phyloP scores from a whole-genome alignment of 306 rosid species.

The Biancaea sappan region DNA sequence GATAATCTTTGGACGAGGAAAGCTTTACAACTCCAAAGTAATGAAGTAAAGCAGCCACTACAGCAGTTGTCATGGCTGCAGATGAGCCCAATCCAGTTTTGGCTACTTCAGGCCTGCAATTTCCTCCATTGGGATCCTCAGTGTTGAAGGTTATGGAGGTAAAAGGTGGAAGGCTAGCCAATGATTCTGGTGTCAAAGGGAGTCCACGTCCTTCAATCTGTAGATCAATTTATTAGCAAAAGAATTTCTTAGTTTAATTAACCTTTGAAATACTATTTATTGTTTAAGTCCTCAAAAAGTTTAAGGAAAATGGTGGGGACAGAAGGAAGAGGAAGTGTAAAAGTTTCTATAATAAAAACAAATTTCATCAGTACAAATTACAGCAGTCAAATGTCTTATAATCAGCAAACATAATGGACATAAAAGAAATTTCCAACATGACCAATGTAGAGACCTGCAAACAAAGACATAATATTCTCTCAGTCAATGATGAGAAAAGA shows the following conservation, averaged over 20 bases:
- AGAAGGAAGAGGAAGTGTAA: background rate
- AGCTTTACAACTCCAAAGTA: constrained; percentile 80
- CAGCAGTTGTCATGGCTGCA: constrained; percentile 98
- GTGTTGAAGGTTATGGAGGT: constrained; percentile 78
- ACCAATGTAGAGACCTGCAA: background rate
- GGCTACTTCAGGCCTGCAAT: constrained; percentile 93
- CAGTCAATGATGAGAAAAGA: background rate
- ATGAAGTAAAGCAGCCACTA: constrained; percentile 91
- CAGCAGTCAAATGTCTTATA: background rate
- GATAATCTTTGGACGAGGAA: constrained; percentile 44
- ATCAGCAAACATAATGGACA: background rate
- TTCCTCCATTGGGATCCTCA: constrained; percentile 60
- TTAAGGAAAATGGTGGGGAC: background rate
- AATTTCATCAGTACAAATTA: background rate
- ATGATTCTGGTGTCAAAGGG: constrained; percentile 79
- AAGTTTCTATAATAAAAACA: background rate
- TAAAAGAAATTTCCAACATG: background rate
- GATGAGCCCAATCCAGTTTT: constrained; percentile 99
- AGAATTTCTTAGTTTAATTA: constrained; percentile 23
- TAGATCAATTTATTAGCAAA: constrained; percentile 26
- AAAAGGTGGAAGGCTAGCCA: constrained; percentile 87
- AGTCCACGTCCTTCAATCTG: constrained; percentile 91
- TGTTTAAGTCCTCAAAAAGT: background rate
- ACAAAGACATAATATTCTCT: background rate
- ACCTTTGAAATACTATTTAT: constrained; percentile 8